Evolutionary conservation across 352 stramenopile genomes (phyloP), one percentile per base, ranked within the genome.

Genomic region (Globisporangium polare): DNA sequence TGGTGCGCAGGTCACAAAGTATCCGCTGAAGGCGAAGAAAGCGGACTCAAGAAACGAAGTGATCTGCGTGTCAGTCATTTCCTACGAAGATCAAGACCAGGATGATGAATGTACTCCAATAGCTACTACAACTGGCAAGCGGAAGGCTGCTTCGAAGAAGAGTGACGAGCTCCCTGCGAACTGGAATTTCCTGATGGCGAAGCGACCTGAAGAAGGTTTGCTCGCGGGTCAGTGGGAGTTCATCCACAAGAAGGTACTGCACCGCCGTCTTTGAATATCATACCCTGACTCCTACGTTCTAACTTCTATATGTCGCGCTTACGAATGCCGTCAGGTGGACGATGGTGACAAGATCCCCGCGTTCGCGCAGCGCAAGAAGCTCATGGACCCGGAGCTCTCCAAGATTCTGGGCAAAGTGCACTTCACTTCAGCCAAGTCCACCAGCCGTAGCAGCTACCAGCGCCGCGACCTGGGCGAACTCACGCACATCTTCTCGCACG

Each of bases 141-240:
- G 53, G 20, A 67, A 58, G 43, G 35, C 10, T 22, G 29, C 24
- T 39, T 10, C 15, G 43, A 65, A 67, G 6, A 53, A 58, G 8
- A 62, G 53, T 29, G 47, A 39, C 41, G 52, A 41, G 26, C 49
- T 65, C 49, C 51, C 62, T 12, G 68, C 70, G 3, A 47, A 69
- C n/a, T 91, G 83, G 83, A 74, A 67, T 20, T 94, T 90, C 59
- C 64, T 96, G 20, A 94, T 96, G 87, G 73, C 66, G 2, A 90
- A 88, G 43, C 83, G 89, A 10, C 80, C 89, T 0, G 65, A 78
- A 0, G 84, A 74, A 58, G 89, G 88, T 3, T 60, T 97, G 22
- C 69, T 97, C 1, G 84, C 88, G 45, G 85, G 88, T 12, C 89
- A 97, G 58, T 96, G 88, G 89, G 86, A 97, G 62, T 97, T 97